These are phyloP conservation scores for Penicillium rolfsii DNA, from an alignment of 2,329 filamentous ascomycete species.

Conservation along the genomic window DNA sequence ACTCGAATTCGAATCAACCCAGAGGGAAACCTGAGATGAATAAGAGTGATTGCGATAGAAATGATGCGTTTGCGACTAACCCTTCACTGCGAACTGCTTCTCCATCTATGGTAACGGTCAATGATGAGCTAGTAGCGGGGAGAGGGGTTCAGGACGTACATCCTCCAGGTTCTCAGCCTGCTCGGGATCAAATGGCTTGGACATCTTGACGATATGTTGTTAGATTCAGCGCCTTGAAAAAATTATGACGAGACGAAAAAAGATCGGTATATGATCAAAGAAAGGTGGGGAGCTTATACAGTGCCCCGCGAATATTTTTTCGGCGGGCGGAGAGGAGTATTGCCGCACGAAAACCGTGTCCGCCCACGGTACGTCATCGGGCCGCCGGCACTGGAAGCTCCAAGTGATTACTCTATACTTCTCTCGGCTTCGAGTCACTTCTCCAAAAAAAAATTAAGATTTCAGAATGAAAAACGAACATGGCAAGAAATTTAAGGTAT, in stretches of 20 bases:
- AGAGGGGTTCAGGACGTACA: conserved; percentile 49
- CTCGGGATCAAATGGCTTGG: conserved; percentile 58
- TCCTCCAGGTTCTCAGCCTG: conserved; percentile 71
- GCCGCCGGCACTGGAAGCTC: conserved; percentile 2
- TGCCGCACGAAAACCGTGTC: conserved; percentile 15
- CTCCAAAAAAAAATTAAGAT: background rate
- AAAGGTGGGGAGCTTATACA: conserved; percentile 11
- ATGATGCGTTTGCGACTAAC: conserved; percentile 47
- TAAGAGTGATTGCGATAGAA: background rate
- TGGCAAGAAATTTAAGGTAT: background rate
- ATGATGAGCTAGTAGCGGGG: conserved; percentile 14
- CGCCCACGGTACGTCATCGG: conserved; percentile 21
- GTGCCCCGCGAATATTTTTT: conserved; percentile 42
- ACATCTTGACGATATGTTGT: conserved; percentile 35
- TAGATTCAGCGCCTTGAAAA: conserved; percentile 1
- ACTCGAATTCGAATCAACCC: background rate
- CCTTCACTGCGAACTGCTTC: conserved; percentile 98
- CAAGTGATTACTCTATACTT: conserved; percentile 1
- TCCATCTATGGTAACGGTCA: conserved; percentile 70
- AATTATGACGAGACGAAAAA: conserved; percentile 3
- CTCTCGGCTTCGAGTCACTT: conserved; percentile 2
- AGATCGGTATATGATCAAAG: conserved; percentile 10
- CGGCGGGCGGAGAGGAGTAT: conserved; percentile 33
- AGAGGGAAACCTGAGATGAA: background rate
- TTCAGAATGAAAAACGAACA: background rate